Evolutionary conservation across 2,329 filamentous ascomycete genomes (phyloP).

Genomic region (Ustulina deusta): DNA sequence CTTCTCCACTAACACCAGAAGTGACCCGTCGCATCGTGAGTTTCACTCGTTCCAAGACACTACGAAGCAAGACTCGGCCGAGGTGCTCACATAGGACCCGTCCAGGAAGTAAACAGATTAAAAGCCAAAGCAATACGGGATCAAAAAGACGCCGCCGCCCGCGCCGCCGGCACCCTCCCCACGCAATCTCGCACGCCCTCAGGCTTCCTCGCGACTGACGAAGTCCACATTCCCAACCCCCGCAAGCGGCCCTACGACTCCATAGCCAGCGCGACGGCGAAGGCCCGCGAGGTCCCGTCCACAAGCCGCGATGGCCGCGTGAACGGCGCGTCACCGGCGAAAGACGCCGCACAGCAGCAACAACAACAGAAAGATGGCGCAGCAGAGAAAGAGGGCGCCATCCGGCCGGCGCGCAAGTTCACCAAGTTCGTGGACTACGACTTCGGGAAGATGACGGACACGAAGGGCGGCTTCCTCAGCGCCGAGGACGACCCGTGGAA

Average conservation of each 20-base stretch:
- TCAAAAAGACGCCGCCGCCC: slow-evolving; percentile 74
- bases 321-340: slow-evolving; percentile 51
- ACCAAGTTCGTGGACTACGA: slow-evolving; percentile 97
- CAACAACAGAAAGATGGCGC: slow-evolving; percentile 37
- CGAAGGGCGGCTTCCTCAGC: slow-evolving; percentile 94
- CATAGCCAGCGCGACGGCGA: slow-evolving; percentile 61
- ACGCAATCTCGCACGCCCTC: slow-evolving; percentile 66
- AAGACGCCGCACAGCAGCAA: slow-evolving; percentile 30
- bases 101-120: slow-evolving; percentile 85
- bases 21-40: slow-evolving; percentile 67
- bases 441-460: slow-evolving; percentile 97
- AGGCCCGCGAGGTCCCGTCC: slow-evolving; percentile 55
- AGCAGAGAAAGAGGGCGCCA: slow-evolving; percentile 53
- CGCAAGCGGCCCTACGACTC: slow-evolving; percentile 78
- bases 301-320: slow-evolving; percentile 77
- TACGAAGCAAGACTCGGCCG: not conserved
- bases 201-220: slow-evolving; percentile 77
- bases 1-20: slow-evolving; percentile 66
- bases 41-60: slow-evolving; percentile 15
- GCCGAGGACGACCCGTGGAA: slow-evolving; percentile 92
- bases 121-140: slow-evolving; percentile 88
- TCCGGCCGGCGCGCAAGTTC: slow-evolving; percentile 87
- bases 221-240: slow-evolving; percentile 68
- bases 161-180: slow-evolving; percentile 57
- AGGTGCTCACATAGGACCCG: slow-evolving; percentile 3